Evolutionary conservation across 164 flowering plant genomes (phyloP), one percentile per base, ranked within the genome.

Genomic region (Brasenia schreberi): DNA sequence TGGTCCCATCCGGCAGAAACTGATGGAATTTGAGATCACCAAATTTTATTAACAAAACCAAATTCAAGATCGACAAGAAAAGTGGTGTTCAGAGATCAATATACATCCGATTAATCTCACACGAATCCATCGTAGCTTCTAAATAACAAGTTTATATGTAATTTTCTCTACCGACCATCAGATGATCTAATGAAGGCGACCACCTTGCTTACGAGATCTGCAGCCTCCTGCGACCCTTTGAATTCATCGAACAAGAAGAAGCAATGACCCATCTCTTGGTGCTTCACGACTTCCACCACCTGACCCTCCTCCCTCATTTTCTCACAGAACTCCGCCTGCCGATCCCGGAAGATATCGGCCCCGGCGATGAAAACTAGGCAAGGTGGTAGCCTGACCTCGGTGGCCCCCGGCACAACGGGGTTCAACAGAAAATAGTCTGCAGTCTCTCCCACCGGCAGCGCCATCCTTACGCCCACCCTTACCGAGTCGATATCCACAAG

Each of bases 261-360:
- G 33, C 63, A 61, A n/a, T 61, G 63, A 10, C 63, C 33, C 63
- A 61, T 61, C 63, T n/a, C 63, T 18, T 61, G n/a, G 10, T 61
- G 33, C 63, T 18, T 18, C 63, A 61, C 63, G n/a, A 61, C 63
- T 18, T 61, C 63, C 63, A 61, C 63, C 63, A n/a, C 33, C 63
- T 61, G 63, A 12, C 63, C 63, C 63, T 18, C 33, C 19, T 23
- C 63, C 63, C 10, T 18, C 63, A 61, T 61, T n/a, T 5, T 61
- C 63, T n/a, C 63, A 5, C 63, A 61, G 33, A 61, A 61, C 33
- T 61, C 63, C 19, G 33, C 63, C 63, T 61, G 63, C 63, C 63
- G 19, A 61, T 61, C 63, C 63, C 63, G 12, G 33, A 61, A 61
- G 27, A 61, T 18, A n/a, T 61, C 63, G n/a, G 12, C 33, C 33